Evolutionary conservation across 2,329 filamentous ascomycete genomes (phyloP), one percentile per base, ranked within the genome.

Genomic region (Aureobasidium leucospermi): DNA sequence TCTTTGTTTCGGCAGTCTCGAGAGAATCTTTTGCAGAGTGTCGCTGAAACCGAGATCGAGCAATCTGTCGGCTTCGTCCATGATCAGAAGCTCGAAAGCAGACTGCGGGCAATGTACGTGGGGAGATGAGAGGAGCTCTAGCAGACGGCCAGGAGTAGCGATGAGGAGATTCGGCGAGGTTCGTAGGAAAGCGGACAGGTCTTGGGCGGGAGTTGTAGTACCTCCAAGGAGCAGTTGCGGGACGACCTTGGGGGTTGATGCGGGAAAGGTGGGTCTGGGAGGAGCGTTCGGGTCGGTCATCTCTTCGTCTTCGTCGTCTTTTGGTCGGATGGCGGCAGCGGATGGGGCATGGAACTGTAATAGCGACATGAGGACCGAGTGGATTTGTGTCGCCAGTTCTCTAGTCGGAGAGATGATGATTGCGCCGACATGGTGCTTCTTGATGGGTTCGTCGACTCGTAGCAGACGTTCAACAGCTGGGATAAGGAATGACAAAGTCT

Each of bases 11-110:
- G 94, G 94, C 6, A 99, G 76, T 15, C 88, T 83, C 0, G 85
- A 84, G 23, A 99, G 76, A 42, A 97, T 96, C 59, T 85, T 89
- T 66, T 94, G 90, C 31, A 99, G 75, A 65, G 96, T 91, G 59
- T 89, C 86, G 72, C 95, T 94, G 75, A 99, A 97, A 6, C 95
- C 94, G 23, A 97, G 81, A 74, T 99, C 94, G 10, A 99, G 79
- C 29, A 99, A 77, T 61, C 94, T 83, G 73, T 99, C 94, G 52
- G 93, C 94, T 76, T 99, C 94, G 69, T 99, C 94, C 38, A 99
- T 81, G 3, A 99, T 89, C 10, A 99, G 82, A 52, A 90, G 85
- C 71, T 99, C 93, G 65, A 99, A 97, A 0, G 89, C 89, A 1
- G 89, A 91, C 62, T 93, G 88, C 0, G 90, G 86, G 66, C 89